Evolutionary conservation across 1,284 basidiomycete species (phyloP), one percentile per base, ranked within the genome.

Genomic region (Malassezia obtusa): DNA sequence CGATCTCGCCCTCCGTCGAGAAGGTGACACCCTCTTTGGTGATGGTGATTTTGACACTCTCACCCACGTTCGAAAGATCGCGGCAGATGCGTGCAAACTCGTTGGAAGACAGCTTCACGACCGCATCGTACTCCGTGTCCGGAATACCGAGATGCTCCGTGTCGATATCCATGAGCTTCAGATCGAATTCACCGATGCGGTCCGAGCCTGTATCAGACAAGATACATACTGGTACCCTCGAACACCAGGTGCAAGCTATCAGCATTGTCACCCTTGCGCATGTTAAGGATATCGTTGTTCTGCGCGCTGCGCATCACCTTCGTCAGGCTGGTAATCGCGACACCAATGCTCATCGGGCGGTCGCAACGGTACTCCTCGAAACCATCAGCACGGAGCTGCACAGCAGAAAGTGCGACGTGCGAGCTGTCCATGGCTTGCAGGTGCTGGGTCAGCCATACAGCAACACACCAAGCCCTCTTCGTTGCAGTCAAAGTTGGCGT

Each of bases 131-230:
- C 59, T 91, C 86, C 2, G 94, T 99, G 65, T 96, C 90, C n/a
- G 94, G 94, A 67, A 98, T 96, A 47, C 87, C 87, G 50, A 98
- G 85, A 53, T 84, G 85, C 77, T 98, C 94, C 31, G 76, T 61
- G 50, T 99, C 92, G 68, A 99, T 99, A 71, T 98, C 94, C 91
- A 99, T 96, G 50, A 98, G 83, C 77, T 96, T 98, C 84, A 99
- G 89, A 69, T 95, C 91, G 77, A 96, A 98, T 75, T 98, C 89
- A 22, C 89, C 90, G 50, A 98, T 85, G 51, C 94, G 84, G 76
- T 96, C 92, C 10, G 86, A 83, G 76, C 85, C 89, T 92, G 64
- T 11, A 5, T 33, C 22, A 21, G 31, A 15, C 12, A 25, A 17
- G 14, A 4, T 12, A 80, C 83, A 62, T 61, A 92, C 89, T 85